Evolutionary conservation across 2,329 filamentous ascomycete genomes (phyloP), one percentile per base, ranked within the genome.

Genomic region (Westerdykella ornata): DNA sequence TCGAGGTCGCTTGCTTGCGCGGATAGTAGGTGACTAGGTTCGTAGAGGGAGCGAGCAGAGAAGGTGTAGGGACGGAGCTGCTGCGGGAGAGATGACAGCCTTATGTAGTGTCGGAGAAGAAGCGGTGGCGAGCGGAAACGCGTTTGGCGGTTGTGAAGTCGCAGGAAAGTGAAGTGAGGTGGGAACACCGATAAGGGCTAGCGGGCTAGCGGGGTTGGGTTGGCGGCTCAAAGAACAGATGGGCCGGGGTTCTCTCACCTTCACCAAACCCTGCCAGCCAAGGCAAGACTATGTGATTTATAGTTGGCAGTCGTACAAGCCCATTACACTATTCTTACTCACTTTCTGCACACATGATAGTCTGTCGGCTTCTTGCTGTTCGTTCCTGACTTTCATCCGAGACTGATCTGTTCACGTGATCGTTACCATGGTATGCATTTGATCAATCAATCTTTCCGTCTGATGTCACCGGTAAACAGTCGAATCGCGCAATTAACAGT

Each of bases 161-260:
- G 36, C 18, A 34, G n/a, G n/a, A 35, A 39, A 46, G 47, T 49
- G 42, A 48, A 42, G 48, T 53, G 52, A 56, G 52, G 52, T 56
- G 53, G 43, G 50, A 36, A 53, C n/a, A n/a, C n/a, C n/a, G n/a
- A n/a, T n/a, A n/a, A n/a, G n/a, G n/a, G n/a, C n/a, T n/a, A n/a
- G n/a, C n/a, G n/a, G 46, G 47, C 51, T 56, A 56, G 59, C 57
- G 59, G 57, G 57, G 59, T 52, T 46, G 51, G 50, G 53, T 7
- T 31, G 38, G 35, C 40, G 35, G 38, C 28, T 44, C 39, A 39
- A 39, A 43, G 40, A 46, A 44, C 32, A 15, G 20, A 13, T 13
- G 30, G n/a, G 5, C n/a, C 30, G 8, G 30, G 30, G n/a, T n/a
- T 32, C 6, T 32, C 30, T 32, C 30, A 11, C 30, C 14, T 13